phyloP scores from a whole-genome alignment of 331 rosid species.

The Dryas integrifolia region DNA sequence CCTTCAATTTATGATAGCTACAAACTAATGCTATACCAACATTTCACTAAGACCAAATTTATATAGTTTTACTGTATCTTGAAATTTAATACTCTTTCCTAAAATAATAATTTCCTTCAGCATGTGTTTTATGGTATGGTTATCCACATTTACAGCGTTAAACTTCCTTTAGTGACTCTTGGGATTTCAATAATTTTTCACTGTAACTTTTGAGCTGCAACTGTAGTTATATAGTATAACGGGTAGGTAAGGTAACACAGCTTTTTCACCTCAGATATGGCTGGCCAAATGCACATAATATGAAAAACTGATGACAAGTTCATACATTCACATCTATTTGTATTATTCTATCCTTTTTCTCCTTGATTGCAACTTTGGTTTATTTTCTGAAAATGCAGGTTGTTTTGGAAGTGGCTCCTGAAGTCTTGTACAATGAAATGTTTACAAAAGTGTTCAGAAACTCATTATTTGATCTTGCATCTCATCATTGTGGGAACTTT shows the following conservation, averaged over 20 bases:
- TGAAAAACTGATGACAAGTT: background rate
- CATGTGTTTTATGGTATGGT: background rate
- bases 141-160: background rate
- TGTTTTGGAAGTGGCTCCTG: conserved; percentile 91
- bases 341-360: background rate
- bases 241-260: background rate
- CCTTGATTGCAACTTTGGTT: conserved; percentile 3
- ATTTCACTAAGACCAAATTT: background rate
- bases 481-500: conserved; percentile 82
- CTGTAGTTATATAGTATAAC: background rate
- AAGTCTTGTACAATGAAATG: conserved; percentile 59
- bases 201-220: background rate
- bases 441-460: conserved; percentile 60
- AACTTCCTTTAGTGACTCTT: background rate
- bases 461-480: conserved; percentile 70
- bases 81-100: background rate
- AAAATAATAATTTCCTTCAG: background rate
- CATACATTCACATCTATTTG: background rate
- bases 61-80: background rate
- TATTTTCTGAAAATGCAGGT: conserved; percentile 50
- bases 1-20: background rate
- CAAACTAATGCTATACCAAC: background rate
- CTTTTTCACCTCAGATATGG: background rate
- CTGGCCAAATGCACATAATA: background rate
- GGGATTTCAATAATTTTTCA: background rate